Evolutionary conservation across 2,329 filamentous ascomycete genomes (phyloP), one percentile per base, ranked within the genome.

Genomic region (Paracoccidioides brasiliensis): DNA sequence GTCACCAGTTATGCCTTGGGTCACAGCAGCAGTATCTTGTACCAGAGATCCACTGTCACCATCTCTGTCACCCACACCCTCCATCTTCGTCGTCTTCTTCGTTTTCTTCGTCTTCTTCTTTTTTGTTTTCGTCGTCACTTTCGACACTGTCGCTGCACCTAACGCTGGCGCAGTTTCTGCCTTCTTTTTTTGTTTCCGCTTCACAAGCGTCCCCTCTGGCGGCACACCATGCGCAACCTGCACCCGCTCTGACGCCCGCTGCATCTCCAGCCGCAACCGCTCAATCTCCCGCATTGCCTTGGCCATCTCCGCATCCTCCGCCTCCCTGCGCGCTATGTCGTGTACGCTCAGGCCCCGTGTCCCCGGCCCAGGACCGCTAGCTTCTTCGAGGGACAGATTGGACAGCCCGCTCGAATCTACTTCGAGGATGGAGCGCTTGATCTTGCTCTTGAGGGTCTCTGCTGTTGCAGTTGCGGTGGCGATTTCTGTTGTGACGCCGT

Each of bases 261-360:
- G 74, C 90, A 97, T 95, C 71, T 95, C 88, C 56, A 96, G 75
- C 53, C 93, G 78, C 57, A 94, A 74, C 53, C 84, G 78, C 73
- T 97, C 91, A 3, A 98, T 87, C 69, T 96, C 88, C 68, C 85
- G 84, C 76, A 96, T 83, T 7, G 91, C 93, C 64, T 82, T 83
- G 46, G 82, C 83, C 88, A 96, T 95, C 71, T 96, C 90, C 1
- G 81, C 83, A 58, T 96, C 90, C 65, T 95, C 89, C 14, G 80
- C 81, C 66, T 85, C 80, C 60, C 84, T 80, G 53, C 78, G 77
- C 64, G 89, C 86, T 52, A 82, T 77, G 56, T 86, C 81, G 50
- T 79, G 74, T 49, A 69, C 64, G 50, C 60, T 38, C 40, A 52
- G 42, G 55, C 15, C 57, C 54, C 56, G 52, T 45, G 45, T 52